Evolutionary conservation across 345 rosid species (phyloP), one percentile per base, ranked within the genome.

Genomic region (Zanthoxylum bungeanum): DNA sequence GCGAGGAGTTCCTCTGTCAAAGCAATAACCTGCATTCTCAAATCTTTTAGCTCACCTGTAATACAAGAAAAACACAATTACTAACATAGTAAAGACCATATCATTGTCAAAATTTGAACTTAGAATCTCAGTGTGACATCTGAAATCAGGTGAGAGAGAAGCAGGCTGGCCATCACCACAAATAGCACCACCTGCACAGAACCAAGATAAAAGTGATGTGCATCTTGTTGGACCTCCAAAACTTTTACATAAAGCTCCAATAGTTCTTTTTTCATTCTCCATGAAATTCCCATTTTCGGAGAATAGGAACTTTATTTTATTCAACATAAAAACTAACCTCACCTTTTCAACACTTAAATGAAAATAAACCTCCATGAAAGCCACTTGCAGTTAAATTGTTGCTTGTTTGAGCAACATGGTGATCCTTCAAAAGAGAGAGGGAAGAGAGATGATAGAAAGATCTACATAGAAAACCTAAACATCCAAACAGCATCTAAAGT

Each of bases 1-100:
- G 88, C 82, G 61, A 95, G 97, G 75, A 95, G 97, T 72, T 91
- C 98, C 74, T 95, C 94, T 0, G 99, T 95, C 81, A 92, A 80
- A 60, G 88, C 78, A 80, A 95, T 92, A 50, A 92, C 98, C 99
- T 92, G 89, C 79, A 78, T 49, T 17, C 37, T 47, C 64, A 74
- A 21, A 46, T 70, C 22, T 61, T 72, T 80, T 69, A 84, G 81
- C 60, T 61, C 46, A 73, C 77, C 39, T 55, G 70, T 57, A 72
- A 64, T 51, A 57, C 44, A 57, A 14, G 21, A 44, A 61, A 76
- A 46, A 25, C 16, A 64, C 14, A 69, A 72, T 55, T 9, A 69
- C 46, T 62, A 71, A 76, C 52, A 73, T 78, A 52, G 69, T 66
- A 76, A 62, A 80, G 75, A 34, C 58, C 31, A 72, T 37, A 74